phyloP scores from a whole-genome alignment of 176 grass and related monocot species.

The Puccinellia tenuiflora region DNA sequence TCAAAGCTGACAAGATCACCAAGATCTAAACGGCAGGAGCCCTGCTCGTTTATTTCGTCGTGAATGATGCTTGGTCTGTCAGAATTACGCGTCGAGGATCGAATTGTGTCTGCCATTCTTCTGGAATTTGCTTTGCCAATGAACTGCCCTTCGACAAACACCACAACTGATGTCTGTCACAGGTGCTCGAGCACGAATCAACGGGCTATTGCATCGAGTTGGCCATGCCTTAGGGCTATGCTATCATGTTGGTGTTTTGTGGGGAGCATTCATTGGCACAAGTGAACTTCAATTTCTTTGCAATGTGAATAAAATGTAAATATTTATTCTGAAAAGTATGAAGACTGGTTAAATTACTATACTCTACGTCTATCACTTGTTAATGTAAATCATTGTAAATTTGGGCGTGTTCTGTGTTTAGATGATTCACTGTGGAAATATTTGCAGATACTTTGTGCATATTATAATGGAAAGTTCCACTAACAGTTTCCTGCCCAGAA shows the following conservation, averaged over 20 bases:
- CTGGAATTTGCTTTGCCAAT: slow-evolving; percentile 14
- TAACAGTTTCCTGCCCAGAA: background rate
- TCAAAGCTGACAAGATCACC: slow-evolving; percentile 55
- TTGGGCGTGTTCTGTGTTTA: background rate
- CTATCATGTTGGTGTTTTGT: slow-evolving; percentile 11
- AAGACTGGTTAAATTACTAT: background rate
- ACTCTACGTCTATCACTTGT: background rate
- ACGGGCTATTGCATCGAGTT: no score
- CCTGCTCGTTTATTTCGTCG: background rate
- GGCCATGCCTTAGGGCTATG: no score
- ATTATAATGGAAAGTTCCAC: background rate
- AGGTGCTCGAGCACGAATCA: no score
- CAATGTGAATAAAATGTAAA: slow-evolving; percentile 35
- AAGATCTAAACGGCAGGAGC: slow-evolving; percentile 34
- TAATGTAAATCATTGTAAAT: background rate
- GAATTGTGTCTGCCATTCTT: background rate
- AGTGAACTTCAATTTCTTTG: slow-evolving; percentile 22
- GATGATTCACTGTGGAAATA: background rate
- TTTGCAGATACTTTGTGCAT: background rate
- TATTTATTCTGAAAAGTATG: slow-evolving; percentile 22
- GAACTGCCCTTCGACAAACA: background rate
- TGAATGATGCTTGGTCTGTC: background rate
- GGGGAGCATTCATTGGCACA: slow-evolving; percentile 15
- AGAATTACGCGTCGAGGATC: background rate
- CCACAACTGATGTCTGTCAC: background rate